phyloP scores from a whole-genome alignment of 2,329 filamentous ascomycete species.

The Colletotrichum caudatum region DNA sequence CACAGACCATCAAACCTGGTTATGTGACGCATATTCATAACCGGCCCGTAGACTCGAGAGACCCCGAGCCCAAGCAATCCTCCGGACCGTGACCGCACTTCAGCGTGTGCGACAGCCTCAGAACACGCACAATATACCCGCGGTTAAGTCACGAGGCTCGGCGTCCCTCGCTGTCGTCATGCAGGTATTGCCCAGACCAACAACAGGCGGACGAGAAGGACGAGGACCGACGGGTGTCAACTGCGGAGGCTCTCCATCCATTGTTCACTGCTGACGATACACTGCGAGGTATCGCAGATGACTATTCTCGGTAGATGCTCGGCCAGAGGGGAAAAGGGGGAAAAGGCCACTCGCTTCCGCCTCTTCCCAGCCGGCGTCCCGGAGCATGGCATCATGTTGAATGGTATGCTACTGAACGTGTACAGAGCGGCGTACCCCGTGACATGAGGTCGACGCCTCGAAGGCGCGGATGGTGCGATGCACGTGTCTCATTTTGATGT shows the following conservation, averaged over 20 bases:
- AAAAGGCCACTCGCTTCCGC: background rate
- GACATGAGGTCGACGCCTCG: background rate
- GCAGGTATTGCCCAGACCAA: background rate
- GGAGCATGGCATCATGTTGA: background rate
- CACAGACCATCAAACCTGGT: fast-evolving
- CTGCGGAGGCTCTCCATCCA: background rate
- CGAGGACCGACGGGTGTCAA: background rate
- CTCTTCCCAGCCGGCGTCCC: background rate
- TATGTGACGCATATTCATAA: background rate
- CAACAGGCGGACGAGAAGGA: background rate
- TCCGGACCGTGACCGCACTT: background rate
- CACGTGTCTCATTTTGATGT: background rate
- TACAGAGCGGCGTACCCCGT: background rate
- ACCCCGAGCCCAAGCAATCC: background rate
- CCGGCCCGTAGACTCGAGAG: background rate
- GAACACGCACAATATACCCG: background rate
- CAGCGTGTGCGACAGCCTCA: background rate
- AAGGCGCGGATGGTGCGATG: background rate
- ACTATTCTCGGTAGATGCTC: background rate
- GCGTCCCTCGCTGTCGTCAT: background rate
- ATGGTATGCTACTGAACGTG: background rate
- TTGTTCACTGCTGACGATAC: too few relatives aligned
- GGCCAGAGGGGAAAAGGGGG: background rate
- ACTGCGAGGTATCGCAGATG: background rate
- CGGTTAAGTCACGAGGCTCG: background rate